Conservation (phyloP, 768 basidiomycete genomes). For the Termitomyces sp. region DNA sequence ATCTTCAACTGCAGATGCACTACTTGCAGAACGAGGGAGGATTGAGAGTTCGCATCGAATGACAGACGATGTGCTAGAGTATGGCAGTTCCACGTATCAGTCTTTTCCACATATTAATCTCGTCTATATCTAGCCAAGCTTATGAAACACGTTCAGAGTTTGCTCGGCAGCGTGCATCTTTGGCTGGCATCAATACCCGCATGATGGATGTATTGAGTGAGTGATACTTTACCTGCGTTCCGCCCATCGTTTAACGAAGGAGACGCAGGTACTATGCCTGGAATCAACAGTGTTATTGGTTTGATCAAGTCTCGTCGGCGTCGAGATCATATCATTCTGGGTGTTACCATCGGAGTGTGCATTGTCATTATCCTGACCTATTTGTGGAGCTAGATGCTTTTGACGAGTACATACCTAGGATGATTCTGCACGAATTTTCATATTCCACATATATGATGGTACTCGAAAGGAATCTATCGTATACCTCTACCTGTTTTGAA, state of each 20-base stretch:
- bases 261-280: constrained; percentile 78
- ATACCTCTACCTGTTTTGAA: constrained; percentile 35
- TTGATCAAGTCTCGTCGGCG: constrained; percentile 94
- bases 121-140: constrained; percentile 69
- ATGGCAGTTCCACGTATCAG: constrained; percentile 20
- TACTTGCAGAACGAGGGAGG: constrained; percentile 82
- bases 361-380: constrained; percentile 53
- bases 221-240: constrained; percentile 22
- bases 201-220: constrained; percentile 82
- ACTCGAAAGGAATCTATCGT: not conserved
- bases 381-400: constrained; percentile 33
- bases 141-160: constrained; percentile 97
- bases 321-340: constrained; percentile 87
- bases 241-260: not conserved
- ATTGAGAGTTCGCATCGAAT: constrained; percentile 94
- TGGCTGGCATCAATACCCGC: constrained; percentile 78
- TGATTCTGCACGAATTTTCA: no score
- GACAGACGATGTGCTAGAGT: constrained; percentile 92
- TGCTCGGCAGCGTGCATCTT: constrained; percentile 68
- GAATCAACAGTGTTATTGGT: constrained; percentile 82
- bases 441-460: not conserved
- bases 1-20: constrained; percentile 80
- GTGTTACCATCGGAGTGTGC: constrained; percentile 84
- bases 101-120: constrained; percentile 3
- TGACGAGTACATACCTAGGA: not conserved